Evolutionary conservation across 179 eudicot species (phyloP), one percentile per base, ranked within the genome.

Genomic region (Drosera spatulata): DNA sequence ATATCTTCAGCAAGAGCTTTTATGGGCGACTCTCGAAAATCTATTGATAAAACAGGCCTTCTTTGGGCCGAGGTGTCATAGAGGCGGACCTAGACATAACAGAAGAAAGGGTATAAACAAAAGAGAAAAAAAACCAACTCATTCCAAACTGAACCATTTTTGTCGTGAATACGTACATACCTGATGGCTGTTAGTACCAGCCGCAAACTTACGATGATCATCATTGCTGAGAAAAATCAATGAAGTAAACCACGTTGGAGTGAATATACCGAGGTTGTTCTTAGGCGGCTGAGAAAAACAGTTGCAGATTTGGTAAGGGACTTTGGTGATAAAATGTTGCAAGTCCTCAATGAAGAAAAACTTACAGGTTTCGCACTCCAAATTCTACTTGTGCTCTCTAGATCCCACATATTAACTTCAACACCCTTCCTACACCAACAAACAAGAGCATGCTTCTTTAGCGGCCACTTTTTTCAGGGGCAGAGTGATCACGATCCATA

Each of bases 151-250:
- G 33, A 22, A 22, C 33, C 33, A 22, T 22, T 22, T 22, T 22
- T 22, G 1, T 22, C 33, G 33, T 22, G 33, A 12, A 11, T 33
- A 4, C 37, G 46, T 59, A 9, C 13, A 67, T 83, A 93, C 99
- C 99, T 93, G 93, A 71, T 89, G 85, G 61, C 61, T 73, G 61
- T 76, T 80, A 57, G 99, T 93, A 70, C 99, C 96, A 64, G 93
- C 83, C 50, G 83, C 96, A 76, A 93, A 65, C 75, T 89, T 93
- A 2, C 95, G 93, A 66, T 93, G 96, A 75, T 89, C 96, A 75
- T 89, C 95, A 22, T 89, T 82, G 64, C 67, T 77, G 51, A 93
- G 72, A 67, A 82, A 93, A 50, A 95, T 82, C 63, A 86, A 73
- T 40, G 95, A 86, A 53, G 96, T 81, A 78, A 89, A 84, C 77